Percentiles rank a stretch among this genome's conserved stretches.
phyloP scores from a whole-genome alignment of 148 eudicot genomes.

The Rhododendron ovatum region DNA sequence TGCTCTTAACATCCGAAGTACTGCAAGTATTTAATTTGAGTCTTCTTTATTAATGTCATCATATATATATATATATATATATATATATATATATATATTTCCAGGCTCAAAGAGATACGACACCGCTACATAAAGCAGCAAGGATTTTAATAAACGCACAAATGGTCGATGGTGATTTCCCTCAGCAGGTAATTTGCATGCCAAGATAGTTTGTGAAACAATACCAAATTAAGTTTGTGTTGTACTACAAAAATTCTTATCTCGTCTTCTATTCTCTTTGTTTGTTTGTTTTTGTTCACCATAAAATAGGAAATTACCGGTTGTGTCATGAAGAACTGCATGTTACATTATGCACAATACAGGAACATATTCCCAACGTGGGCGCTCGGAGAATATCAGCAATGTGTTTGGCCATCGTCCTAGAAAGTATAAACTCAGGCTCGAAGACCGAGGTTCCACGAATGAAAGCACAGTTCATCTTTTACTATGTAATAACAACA shows the following conservation, averaged over 20 bases:
- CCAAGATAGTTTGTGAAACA: not conserved
- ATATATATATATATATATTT: not conserved
- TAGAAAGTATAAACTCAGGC: not conserved
- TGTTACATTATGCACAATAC: slow-evolving; percentile 9
- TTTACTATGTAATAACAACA: no score
- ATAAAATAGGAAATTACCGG: no score
- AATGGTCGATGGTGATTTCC: slow-evolving; percentile 48
- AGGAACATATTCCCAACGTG: slow-evolving; percentile 36
- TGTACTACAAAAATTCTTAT: not conserved
- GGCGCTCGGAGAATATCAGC: not conserved
- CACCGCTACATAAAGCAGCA: slow-evolving; percentile 46
- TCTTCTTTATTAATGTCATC: no score
- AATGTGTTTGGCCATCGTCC: slow-evolving; percentile 14
- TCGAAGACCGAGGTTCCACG: no score
- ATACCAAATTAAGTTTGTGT: not conserved
- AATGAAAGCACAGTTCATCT: no score
- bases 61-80: not conserved
- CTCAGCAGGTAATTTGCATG: slow-evolving; percentile 34
- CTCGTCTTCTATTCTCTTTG: not conserved
- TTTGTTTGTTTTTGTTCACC: slow-evolving; percentile 1
- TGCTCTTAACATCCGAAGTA: not conserved
- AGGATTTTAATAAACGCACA: slow-evolving; percentile 44
- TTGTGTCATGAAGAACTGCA: no score
- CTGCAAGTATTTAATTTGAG: not conserved
- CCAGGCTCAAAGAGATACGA: slow-evolving; percentile 42